phyloP scores from a whole-genome alignment of 108 stramenopile genomes.

The Parietichytrium sp. region DNA sequence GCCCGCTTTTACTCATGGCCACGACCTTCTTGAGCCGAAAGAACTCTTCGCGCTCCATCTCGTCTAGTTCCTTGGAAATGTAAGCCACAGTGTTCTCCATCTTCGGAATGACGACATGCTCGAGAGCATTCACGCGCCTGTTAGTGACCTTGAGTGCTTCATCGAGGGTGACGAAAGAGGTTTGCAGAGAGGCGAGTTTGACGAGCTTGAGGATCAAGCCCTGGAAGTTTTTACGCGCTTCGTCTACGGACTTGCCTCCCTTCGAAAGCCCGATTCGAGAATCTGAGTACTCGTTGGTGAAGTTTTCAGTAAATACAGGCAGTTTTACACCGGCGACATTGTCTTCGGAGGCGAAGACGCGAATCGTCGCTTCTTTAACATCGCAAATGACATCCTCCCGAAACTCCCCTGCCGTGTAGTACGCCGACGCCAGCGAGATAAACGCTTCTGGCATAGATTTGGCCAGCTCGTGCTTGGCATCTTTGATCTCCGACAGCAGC shows the following conservation, averaged over 20 bases:
- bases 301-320: conserved; percentile 58
- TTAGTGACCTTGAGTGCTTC: conserved; percentile 67
- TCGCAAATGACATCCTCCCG: not conserved
- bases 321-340: conserved; percentile 68
- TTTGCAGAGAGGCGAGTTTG: conserved; percentile 64
- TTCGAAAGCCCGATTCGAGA: conserved; percentile 57
- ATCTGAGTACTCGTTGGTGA: conserved; percentile 5
- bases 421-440: not conserved
- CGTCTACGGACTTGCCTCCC: conserved; percentile 57
- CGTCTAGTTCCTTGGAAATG: conserved; percentile 64
- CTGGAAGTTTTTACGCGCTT: conserved; percentile 57
- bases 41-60: conserved; percentile 68
- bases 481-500: conserved; percentile 54
- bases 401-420: conserved; percentile 2
- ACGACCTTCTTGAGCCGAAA: conserved; percentile 66
- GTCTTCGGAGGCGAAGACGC: conserved; percentile 49
- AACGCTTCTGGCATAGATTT: conserved; percentile 21
- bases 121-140: conserved; percentile 67
- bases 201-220: conserved; percentile 52
- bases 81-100: conserved; percentile 56
- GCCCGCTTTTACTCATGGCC: conserved; percentile 47
- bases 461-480: conserved; percentile 53
- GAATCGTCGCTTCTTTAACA: not conserved
- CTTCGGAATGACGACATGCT: conserved; percentile 65
- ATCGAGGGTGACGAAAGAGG: conserved; percentile 65